Evolutionary conservation across 257 asterid genomes (phyloP), one percentile per base, ranked within the genome.

Genomic region (Rhazya stricta): DNA sequence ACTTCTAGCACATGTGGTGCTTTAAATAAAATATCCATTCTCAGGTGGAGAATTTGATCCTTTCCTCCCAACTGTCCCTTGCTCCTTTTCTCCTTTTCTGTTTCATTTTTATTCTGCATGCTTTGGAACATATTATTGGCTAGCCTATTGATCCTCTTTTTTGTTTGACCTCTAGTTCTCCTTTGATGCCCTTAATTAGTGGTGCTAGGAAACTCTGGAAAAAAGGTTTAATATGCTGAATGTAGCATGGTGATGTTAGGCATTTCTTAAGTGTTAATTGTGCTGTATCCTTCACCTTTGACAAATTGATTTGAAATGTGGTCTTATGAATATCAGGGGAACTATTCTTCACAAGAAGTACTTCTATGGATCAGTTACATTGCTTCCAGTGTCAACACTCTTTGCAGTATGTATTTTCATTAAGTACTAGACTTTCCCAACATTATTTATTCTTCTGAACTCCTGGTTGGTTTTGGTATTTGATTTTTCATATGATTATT

Each of bases 321-420:
- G 4, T 43, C 76, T 30, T 71, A 37, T 84, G 79, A 77, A 21
- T 80, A 11, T 62, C 84, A 92, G 98, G 96, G 99, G 99, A 76
- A 74, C 93, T 41, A 83, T 86, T 79, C 83, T 92, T 83, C 99
- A 95, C 91, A 86, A 82, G 85, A 86, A 89, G 74, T 90, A 85
- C 91, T 88, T 95, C 29, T 95, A 95, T 78, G 89, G 91, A 80
- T 88, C 98, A 19, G 96, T 88, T 72, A 37, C 83, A 41, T 74
- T 94, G 92, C 92, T 94, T 80, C 98, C 98, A 34, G 78, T 90
- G 70, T 84, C 98, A 69, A 78, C 98, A 63, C 83, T 88, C 79
- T 87, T 94, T 80, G 89, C 85, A 85, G 98, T 94, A 87, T 60
- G 84, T 67, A 46, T 50, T 29, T 16, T 60, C 39, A 36, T 54